phyloP scores from a whole-genome alignment of 31 red algal species.

The Porphyra umbilicalis region DNA sequence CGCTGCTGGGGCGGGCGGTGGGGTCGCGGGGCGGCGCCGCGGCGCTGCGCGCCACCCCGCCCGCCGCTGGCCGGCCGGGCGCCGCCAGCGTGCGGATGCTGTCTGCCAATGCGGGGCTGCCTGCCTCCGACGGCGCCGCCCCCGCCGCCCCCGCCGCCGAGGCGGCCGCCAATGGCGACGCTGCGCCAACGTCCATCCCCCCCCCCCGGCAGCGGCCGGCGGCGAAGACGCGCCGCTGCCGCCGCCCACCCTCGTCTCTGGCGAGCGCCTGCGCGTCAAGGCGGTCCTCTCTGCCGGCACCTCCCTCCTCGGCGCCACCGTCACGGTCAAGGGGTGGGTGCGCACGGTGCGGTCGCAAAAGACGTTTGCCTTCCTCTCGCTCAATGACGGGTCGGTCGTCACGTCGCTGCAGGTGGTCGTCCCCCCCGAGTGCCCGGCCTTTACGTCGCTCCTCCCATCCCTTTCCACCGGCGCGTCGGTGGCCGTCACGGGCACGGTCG shows the following conservation, averaged over 20 bases:
- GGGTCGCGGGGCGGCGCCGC: not conserved
- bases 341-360: slow-evolving; percentile 85
- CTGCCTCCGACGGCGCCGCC: not conserved
- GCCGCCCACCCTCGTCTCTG: not conserved
- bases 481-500: slow-evolving; percentile 58
- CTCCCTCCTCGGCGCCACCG: slow-evolving; percentile 28
- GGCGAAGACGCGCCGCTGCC: slow-evolving; percentile 1
- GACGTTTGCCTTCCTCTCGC: slow-evolving; percentile 80
- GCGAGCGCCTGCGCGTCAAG: slow-evolving; percentile 23
- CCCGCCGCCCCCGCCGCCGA: not conserved
- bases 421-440: slow-evolving; percentile 28
- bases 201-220: too few relatives aligned
- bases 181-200: not conserved
- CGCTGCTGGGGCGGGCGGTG: not conserved
- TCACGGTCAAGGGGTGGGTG: slow-evolving; percentile 89
- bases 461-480: slow-evolving; percentile 87
- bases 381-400: slow-evolving; percentile 92
- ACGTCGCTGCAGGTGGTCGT: slow-evolving; percentile 80
- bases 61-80: not conserved
- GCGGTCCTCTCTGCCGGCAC: slow-evolving; percentile 24
- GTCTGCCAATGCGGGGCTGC: not conserved
- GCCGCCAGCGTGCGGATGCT: not conserved
- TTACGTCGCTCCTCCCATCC: slow-evolving; percentile 15
- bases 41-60: not conserved
- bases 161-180: not conserved